Evolutionary conservation across 176 grass and related monocot genomes (phyloP).

Genomic region (Hyparrhenia diplandra): DNA sequence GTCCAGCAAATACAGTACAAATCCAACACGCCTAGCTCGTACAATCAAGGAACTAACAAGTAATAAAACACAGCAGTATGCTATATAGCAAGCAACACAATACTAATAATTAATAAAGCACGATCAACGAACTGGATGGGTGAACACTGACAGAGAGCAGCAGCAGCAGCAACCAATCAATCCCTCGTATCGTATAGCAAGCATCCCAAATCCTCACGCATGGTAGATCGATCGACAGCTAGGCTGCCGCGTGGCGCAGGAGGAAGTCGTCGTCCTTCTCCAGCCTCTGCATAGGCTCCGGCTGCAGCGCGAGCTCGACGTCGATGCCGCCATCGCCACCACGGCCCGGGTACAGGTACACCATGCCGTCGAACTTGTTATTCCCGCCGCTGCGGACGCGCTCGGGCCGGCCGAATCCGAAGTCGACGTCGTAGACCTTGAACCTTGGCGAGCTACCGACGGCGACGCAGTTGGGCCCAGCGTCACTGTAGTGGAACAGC

Average conservation of each 20-base stretch:
- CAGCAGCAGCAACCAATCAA: too few relatives aligned
- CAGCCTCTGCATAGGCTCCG: constrained; percentile 74
- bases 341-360: constrained; percentile 83
- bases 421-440: constrained; percentile 92
- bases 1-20: background rate
- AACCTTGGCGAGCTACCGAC: constrained; percentile 93
- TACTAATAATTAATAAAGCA: background rate
- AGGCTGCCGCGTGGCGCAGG: background rate
- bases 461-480: constrained; percentile 85
- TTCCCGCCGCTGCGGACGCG: constrained; percentile 83
- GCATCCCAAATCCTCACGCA: too few relatives aligned
- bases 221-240: background rate
- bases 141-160: background rate
- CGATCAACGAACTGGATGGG: background rate
- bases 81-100: background rate
- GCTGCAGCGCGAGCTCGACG: constrained; percentile 79
- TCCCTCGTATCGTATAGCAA: too few relatives aligned
- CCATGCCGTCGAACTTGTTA: constrained; percentile 99
- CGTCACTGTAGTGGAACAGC: constrained; percentile 95
- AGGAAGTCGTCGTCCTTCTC: constrained; percentile 62
- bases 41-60: background rate
- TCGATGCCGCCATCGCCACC: constrained; percentile 73
- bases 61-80: background rate
- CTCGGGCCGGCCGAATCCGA: constrained; percentile 78
- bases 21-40: background rate